These are phyloP conservation scores for Trichosporon inkin DNA, from an alignment of 1,284 basidiomycete species.

Conservation along the genomic window DNA sequence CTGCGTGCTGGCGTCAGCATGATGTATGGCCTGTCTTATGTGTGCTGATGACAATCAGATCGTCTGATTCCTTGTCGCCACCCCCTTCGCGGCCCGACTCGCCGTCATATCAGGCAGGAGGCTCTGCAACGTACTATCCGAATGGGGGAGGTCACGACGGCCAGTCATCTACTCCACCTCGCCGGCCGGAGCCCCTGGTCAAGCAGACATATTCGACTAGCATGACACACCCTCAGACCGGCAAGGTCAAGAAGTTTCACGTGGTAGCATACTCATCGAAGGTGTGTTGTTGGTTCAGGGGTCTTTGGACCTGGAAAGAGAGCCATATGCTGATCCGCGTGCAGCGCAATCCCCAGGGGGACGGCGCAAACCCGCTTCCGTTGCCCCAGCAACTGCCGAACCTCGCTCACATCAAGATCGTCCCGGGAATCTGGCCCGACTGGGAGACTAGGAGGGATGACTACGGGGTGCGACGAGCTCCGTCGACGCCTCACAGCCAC, in stretches of 20 bases:
- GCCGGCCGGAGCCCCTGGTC: slow-evolving; percentile 38
- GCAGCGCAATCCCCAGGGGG: slow-evolving; percentile 44
- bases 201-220: slow-evolving; percentile 49
- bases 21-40: neutral
- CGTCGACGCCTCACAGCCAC: slow-evolving; percentile 12
- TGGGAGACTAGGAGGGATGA: slow-evolving; percentile 42
- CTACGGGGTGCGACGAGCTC: slow-evolving; percentile 25
- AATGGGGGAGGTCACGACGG: slow-evolving; percentile 16
- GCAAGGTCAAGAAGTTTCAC: slow-evolving; percentile 47
- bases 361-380: slow-evolving; percentile 40
- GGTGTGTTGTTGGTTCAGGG: no score
- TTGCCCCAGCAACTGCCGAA: slow-evolving; percentile 44
- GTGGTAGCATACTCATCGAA: slow-evolving; percentile 48
- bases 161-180: slow-evolving; percentile 21
- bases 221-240: slow-evolving; percentile 43
- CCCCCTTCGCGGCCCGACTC: slow-evolving; percentile 31
- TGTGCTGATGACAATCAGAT: slow-evolving; percentile 22
- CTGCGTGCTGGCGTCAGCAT: neutral
- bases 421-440: slow-evolving; percentile 46
- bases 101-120: slow-evolving; percentile 17
- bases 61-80: slow-evolving; percentile 40
- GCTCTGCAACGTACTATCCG: slow-evolving; percentile 20
- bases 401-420: slow-evolving; percentile 37
- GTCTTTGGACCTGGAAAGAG: no score
- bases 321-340: slow-evolving; percentile 7